Evolutionary conservation across 2,329 filamentous ascomycete genomes (phyloP), one percentile per base, ranked within the genome.

Genomic region (Pseudomassariella vexata): DNA sequence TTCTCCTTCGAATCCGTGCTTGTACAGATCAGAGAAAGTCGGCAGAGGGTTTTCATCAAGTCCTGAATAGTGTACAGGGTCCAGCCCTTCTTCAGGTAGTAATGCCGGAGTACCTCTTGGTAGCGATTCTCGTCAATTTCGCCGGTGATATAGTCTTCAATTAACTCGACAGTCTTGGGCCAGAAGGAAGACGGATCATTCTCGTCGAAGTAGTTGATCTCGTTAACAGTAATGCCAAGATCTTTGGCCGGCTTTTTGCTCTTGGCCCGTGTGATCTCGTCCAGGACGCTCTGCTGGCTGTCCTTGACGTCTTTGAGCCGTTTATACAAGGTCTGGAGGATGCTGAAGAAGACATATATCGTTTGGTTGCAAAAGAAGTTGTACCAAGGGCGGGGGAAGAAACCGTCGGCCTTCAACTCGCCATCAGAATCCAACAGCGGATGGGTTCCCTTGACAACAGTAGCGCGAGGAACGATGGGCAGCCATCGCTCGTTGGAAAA

Each of bases 41-140:
- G 83, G 37, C 83, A 82, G 23, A 95, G 75, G 1, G 82, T 82
- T 52, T 79, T 80, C 32, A 96, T 75, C 19, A 95, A 77, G 54
- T 94, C 89, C 52, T 94, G 86, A 42, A 96, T 80, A 5, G 86
- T 89, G 64, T 96, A 98, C 23, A 96, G 64, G 49, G 88, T 87
- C 83, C 90, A 98, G 6, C 92, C 92, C 44, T 79, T 84, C 52
- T 83, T 81, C 36, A 96, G 71, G 55, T 95, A 98, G 62, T 87
- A 95, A 44, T 89, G 85, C 16, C 92, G 83, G 35, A 98, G 70
- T 5, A 88, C 83, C 50, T 96, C 89, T 57, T 96, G 90, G 46
- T 94, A 86, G 19, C 86, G 79, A 32, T 67, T 71, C 58, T 89
- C 80, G 32, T 96, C 92, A 22, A 89, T 69, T 8, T 94, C 85